Evolutionary conservation across 495 filamentous ascomycete genomes (phyloP).

Genomic region (Stereocaulon alpinum): DNA sequence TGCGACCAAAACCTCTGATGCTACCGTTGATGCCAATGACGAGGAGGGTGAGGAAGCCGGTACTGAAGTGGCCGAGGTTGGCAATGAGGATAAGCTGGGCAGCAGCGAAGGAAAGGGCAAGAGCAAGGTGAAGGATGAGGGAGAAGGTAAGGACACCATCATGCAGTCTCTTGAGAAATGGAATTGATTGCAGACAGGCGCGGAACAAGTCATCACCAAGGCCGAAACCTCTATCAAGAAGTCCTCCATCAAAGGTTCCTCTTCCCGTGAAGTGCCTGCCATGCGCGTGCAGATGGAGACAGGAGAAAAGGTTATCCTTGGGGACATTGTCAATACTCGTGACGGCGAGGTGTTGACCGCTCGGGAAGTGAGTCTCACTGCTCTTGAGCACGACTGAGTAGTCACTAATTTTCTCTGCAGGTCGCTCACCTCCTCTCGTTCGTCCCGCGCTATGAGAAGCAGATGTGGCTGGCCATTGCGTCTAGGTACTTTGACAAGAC

Average conservation of each 20-base stretch:
- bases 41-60: background rate
- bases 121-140: background rate
- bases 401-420: slow-evolving; percentile 1
- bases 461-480: slow-evolving; percentile 19
- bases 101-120: slow-evolving; percentile 7
- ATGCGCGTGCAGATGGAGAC: no score
- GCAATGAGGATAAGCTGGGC: background rate
- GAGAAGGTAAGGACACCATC: background rate
- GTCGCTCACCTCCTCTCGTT: slow-evolving; percentile 13
- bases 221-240: no score
- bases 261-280: no score
- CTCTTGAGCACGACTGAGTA: background rate
- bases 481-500: slow-evolving; percentile 21
- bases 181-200: background rate
- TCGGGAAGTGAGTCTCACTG: slow-evolving; percentile 18
- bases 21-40: background rate
- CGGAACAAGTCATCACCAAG: no score
- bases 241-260: no score
- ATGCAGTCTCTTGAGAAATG: background rate
- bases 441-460: slow-evolving; percentile 8
- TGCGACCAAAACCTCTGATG: background rate
- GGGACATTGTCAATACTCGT: no score
- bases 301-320: no score
- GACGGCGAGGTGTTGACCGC: slow-evolving; percentile 10
- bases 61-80: background rate